Base-by-base conservation (phyloP, 495 filamentous ascomycete genomes). In the Tuber aestivum region DNA sequence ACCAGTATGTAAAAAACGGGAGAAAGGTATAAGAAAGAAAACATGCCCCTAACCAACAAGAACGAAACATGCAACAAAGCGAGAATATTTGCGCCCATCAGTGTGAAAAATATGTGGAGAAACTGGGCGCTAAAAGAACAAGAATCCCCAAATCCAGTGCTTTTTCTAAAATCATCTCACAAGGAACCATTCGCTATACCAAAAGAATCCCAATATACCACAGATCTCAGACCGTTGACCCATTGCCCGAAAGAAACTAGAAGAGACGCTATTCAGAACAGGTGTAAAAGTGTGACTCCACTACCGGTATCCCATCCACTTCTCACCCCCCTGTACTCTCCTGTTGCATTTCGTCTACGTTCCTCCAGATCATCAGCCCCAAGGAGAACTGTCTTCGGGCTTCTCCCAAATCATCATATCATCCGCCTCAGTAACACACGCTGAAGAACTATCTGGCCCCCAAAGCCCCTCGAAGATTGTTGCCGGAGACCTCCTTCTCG, bases 381-480 rank as follows among this genome's bases (percentile, higher is more conserved):
- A 65, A 18, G 56, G 56, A 14, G 27, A 65, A 65, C 56, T 35
- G 3, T 35, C 16, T 65, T 35, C 56, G 27, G 56, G 56, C 27
- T 65, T 65, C 56, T 65, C 56, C 56, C 56, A 65, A 14, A 65
- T 40, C 44, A 75, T 77, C 77, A 79, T 79, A 70, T 79, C 78
- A 65, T 65, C 56, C 23, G 79, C 78, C 61, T 80, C 77, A 23
- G 45, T 56, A 37, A 70, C 27, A 45, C 68, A 35, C 45, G 72
- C 41, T 41, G 74, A 45, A 3, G 71, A 79, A 69, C 79, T 76
- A 45, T 91, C 88, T 77, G 94, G 95, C 1, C 95, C 95, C 93
- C 93, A 99, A 83, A 93, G 94, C 79, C 95, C 96, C 85, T 99
- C 95, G 77, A 91, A 98, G 71, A 97, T 90, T 16, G 92, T 96